Evolutionary conservation across 768 basidiomycete species (phyloP).

Genomic region (Omphalotus guepiniiformis): DNA sequence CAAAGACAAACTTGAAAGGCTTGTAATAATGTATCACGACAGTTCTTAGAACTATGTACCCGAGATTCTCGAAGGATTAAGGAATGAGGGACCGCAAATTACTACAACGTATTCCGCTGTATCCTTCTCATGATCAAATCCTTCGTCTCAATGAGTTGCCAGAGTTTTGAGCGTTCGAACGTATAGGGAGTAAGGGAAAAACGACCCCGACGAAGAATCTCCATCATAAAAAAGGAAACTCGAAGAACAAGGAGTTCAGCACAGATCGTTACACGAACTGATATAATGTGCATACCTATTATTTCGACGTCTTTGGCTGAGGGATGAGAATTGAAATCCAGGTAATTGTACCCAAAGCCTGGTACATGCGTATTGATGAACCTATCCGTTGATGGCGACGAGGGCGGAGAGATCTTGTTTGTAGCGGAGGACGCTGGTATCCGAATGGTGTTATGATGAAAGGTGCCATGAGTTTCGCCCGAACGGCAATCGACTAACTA

Average conservation of each 20-base stretch:
- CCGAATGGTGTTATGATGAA: conserved; percentile 47
- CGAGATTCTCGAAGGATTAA: no score
- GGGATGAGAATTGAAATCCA: conserved; percentile 51
- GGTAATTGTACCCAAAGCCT: conserved; percentile 51
- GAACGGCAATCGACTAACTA: conserved; percentile 54
- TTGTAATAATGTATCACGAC: no score
- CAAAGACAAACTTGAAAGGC: no score
- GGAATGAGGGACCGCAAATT: no score
- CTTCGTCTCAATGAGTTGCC: conserved; percentile 40
- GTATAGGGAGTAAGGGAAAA: conserved; percentile 46
- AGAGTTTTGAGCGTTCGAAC: conserved; percentile 44
- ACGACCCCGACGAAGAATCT: conserved; percentile 56
- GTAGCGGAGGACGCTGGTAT: conserved; percentile 26
- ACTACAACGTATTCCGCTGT: no score
- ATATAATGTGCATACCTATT: conserved; percentile 35
- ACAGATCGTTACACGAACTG: neutral
- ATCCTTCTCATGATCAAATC: conserved; percentile 33
- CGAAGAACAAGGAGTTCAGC: neutral
- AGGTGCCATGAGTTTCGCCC: conserved; percentile 43
- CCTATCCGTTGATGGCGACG: conserved; percentile 22
- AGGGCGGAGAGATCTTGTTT: conserved; percentile 16
- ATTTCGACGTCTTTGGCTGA: conserved; percentile 48
- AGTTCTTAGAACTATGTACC: no score
- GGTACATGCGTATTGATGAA: conserved; percentile 50
- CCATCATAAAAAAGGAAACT: conserved; percentile 65